These are phyloP conservation scores for Apostasia shenzhenica DNA, from an alignment of 106 monocot species.

Conservation along the genomic window DNA sequence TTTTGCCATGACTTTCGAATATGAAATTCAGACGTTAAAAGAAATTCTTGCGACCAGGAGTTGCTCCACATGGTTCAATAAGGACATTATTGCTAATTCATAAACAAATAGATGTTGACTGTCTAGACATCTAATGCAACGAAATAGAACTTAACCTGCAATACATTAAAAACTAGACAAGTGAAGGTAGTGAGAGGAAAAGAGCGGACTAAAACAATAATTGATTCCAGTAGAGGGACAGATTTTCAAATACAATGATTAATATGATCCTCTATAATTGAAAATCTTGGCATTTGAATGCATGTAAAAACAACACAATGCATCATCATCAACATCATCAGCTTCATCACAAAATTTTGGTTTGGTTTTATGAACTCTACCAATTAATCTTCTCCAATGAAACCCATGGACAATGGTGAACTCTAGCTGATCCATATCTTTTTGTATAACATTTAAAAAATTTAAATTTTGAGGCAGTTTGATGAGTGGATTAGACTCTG, in stretches of 20 bases:
- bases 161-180: neutral
- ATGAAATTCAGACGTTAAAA: neutral
- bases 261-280: no score
- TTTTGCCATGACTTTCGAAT: conserved; percentile 25
- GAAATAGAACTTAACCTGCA: neutral
- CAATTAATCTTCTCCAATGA: no score
- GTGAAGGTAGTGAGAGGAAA: conserved; percentile 1
- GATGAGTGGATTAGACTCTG: no score
- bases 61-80: conserved; percentile 8
- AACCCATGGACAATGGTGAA: no score
- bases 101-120: neutral
- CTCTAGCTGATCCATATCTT: no score
- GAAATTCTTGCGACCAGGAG: conserved; percentile 5
- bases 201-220: neutral
- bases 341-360: neutral
- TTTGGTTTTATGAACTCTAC: no score
- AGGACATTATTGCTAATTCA: conserved; percentile 8
- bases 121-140: conserved; percentile 2
- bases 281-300: no score
- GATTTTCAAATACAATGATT: neutral
- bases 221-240: neutral
- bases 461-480: no score
- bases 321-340: neutral
- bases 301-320: neutral
- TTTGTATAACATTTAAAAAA: no score